A percentile compares a stretch with the other conserved stretches of the same genome.
phyloP scores from a whole-genome alignment of 2,329 filamentous ascomycete species.

The Sarocladiaceae sp. region DNA sequence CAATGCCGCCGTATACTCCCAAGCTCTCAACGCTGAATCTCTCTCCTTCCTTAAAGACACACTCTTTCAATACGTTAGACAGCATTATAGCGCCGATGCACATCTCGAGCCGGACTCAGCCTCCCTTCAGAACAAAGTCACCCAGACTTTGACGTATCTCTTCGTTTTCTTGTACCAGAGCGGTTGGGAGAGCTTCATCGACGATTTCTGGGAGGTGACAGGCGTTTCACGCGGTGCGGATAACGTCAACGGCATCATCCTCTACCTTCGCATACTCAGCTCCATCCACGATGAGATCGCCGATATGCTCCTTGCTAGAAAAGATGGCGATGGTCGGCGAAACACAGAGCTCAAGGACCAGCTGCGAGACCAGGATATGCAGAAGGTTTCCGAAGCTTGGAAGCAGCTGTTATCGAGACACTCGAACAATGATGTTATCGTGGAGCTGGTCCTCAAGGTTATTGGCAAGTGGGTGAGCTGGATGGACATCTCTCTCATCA shows the following conservation, averaged over 20 bases:
- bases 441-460: constrained; percentile 87
- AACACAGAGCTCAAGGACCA: constrained; percentile 90
- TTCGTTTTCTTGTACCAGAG: constrained; percentile 84
- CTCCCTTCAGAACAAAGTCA: constrained; percentile 91
- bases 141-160: constrained; percentile 90
- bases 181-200: constrained; percentile 85
- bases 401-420: constrained; percentile 83
- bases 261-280: constrained; percentile 84
- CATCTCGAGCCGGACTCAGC: constrained; percentile 63
- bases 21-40: constrained; percentile 68
- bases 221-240: constrained; percentile 58
- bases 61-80: constrained; percentile 74
- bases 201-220: constrained; percentile 80
- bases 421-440: constrained; percentile 64
- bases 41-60: constrained; percentile 75
- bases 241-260: constrained; percentile 71
- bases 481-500: constrained; percentile 93
- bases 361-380: constrained; percentile 79
- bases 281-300: constrained; percentile 97
- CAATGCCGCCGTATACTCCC: constrained; percentile 83
- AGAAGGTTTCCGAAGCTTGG: constrained; percentile 86
- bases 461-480: constrained; percentile 97
- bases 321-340: constrained; percentile 73
- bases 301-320: constrained; percentile 79
- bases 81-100: constrained; percentile 62